phyloP scores from a whole-genome alignment of 1,284 basidiomycete species.

The Ganoderma sp. region DNA sequence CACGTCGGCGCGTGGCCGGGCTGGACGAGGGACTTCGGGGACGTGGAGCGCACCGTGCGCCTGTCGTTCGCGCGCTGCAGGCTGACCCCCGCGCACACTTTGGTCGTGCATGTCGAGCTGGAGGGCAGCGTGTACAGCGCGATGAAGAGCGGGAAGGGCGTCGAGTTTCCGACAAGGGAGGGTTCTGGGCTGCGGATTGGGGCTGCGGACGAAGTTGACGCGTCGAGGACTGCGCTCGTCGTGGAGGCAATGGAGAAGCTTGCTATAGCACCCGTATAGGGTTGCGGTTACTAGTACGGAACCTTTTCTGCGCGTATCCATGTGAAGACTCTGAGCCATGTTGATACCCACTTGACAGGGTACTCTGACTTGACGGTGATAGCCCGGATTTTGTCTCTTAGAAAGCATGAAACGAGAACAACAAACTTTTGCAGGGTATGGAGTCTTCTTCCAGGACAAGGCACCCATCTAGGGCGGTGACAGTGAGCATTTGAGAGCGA shows the following conservation, averaged over 20 bases:
- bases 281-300: background rate
- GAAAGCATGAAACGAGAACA: background rate
- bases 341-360: background rate
- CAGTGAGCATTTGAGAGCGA: no score
- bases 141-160: background rate
- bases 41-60: slow-evolving; percentile 6
- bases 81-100: background rate
- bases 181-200: background rate
- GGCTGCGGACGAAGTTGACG: no score
- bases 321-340: background rate
- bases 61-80: slow-evolving; percentile 15
- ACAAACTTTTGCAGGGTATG: background rate
- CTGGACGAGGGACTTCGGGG: slow-evolving; percentile 11
- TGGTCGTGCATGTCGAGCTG: slow-evolving; percentile 10
- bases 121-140: background rate
- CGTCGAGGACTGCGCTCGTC: background rate
- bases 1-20: slow-evolving; percentile 14
- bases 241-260: background rate
- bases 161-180: background rate
- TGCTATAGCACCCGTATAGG: background rate
- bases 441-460: no score
- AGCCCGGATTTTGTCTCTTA: background rate
- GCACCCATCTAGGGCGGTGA: background rate
- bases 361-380: background rate
- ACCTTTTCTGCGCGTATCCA: background rate